Percentiles rank a stretch among this genome's conserved stretches.
Conservation (phyloP, 2,329 filamentous ascomycete species). For the Balansia obtecta region DNA sequence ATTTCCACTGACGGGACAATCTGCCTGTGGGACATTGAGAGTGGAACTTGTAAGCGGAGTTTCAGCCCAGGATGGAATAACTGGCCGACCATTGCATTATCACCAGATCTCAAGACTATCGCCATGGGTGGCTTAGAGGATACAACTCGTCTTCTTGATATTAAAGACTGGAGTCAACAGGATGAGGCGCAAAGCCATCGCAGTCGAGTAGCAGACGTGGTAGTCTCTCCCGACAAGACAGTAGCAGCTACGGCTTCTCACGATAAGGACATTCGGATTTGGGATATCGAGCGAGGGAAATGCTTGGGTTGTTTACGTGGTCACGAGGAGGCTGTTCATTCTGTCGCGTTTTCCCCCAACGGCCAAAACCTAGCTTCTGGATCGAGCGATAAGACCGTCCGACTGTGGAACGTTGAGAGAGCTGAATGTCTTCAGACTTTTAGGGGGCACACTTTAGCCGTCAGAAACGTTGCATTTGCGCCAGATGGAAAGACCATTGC, state of each 20-base stretch:
- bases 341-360: conserved; percentile 5
- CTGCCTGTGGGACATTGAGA: conserved; percentile 8
- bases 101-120: conserved; percentile 6
- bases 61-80: conserved; percentile 9
- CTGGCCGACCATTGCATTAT: conserved; percentile 8
- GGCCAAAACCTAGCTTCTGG: conserved; percentile 6
- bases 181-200: conserved; percentile 6
- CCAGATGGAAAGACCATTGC: conserved; percentile 10
- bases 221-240: conserved; percentile 6
- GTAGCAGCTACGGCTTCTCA: conserved; percentile 7
- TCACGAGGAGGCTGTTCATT: conserved; percentile 5
- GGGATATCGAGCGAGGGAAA: conserved; percentile 7
- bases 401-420: conserved; percentile 4
- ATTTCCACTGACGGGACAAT: conserved; percentile 7
- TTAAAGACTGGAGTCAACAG: conserved; percentile 6
- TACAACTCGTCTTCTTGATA: conserved; percentile 7
- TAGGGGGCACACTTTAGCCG: conserved; percentile 8
- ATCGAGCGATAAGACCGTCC: conserved; percentile 6
- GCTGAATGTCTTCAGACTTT: conserved; percentile 9
- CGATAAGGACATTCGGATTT: conserved; percentile 6
- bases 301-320: conserved; percentile 4
- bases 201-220: conserved; percentile 7
- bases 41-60: conserved; percentile 5
- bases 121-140: conserved; percentile 8
- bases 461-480: conserved; percentile 11